These are phyloP conservation scores for Penicillium pancosmium DNA, from an alignment of 495 filamentous ascomycete genomes.

Conservation along the genomic window DNA sequence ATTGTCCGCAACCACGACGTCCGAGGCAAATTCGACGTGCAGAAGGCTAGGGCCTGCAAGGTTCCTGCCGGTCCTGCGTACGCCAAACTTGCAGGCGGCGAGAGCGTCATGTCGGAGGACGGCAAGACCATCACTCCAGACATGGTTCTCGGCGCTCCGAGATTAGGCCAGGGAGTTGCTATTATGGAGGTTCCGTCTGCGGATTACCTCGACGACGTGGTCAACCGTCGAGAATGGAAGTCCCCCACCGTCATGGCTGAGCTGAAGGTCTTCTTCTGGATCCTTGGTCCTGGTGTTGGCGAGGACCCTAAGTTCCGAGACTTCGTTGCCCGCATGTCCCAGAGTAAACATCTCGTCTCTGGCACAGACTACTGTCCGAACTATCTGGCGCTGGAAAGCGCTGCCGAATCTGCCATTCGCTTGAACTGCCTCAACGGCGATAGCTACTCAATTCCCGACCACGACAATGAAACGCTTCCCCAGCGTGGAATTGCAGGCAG, in stretches of 20 bases:
- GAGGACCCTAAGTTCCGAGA: slow-evolving; percentile 59
- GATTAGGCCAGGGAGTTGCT: slow-evolving; percentile 67
- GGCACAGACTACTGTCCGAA: slow-evolving; percentile 73
- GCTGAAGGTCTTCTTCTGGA: slow-evolving; percentile 77
- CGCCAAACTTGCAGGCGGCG: slow-evolving; percentile 56
- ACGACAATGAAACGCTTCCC: slow-evolving; percentile 53
- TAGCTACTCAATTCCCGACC: slow-evolving; percentile 66
- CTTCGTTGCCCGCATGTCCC: slow-evolving; percentile 65
- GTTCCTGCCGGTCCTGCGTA: slow-evolving; percentile 57
- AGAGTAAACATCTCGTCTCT: slow-evolving; percentile 74
- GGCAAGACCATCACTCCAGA: slow-evolving; percentile 63
- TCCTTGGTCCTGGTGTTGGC: slow-evolving; percentile 68
- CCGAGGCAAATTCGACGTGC: slow-evolving; percentile 75
- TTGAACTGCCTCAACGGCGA: slow-evolving; percentile 69
- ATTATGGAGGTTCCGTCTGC: slow-evolving; percentile 74
- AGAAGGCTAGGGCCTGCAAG: slow-evolving; percentile 61
- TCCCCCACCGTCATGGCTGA: slow-evolving; percentile 63
- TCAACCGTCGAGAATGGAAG: slow-evolving; percentile 74
- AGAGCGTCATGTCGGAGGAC: slow-evolving; percentile 53
- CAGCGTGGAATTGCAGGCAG: slow-evolving; percentile 26
- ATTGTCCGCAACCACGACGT: slow-evolving; percentile 73
- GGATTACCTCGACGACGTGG: slow-evolving; percentile 66
- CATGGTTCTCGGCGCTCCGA: slow-evolving; percentile 63
- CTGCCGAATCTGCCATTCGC: slow-evolving; percentile 62
- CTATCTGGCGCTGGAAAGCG: slow-evolving; percentile 64